These are phyloP conservation scores for Diutina neorugosa DNA, from an alignment of 1,139 yeast genomes.

Conservation along the genomic window DNA sequence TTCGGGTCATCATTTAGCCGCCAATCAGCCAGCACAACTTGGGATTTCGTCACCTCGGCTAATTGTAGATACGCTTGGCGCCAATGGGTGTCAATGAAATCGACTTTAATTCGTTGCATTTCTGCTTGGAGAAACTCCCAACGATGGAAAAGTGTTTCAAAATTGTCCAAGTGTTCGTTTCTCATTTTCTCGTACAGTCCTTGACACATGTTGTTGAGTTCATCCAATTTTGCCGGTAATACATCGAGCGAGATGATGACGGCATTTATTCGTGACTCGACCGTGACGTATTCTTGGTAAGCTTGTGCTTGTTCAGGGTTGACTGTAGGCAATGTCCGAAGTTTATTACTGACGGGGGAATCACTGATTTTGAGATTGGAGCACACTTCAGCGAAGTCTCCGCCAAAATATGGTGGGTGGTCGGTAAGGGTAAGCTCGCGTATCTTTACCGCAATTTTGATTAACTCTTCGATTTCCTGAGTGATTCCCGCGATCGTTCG, in stretches of 20 bases:
- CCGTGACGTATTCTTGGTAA: neutral
- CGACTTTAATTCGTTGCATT: neutral
- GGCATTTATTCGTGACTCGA: neutral
- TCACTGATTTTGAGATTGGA: neutral
- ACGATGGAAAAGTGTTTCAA: neutral
- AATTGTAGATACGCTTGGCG: neutral
- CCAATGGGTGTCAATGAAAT: neutral
- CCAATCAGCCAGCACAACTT: neutral
- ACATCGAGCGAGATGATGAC: neutral
- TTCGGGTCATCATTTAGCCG: neutral
- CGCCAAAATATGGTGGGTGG: neutral
- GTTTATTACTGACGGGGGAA: neutral
- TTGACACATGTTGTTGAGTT: constrained; percentile 1
- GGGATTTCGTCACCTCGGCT: neutral
- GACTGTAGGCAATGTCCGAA: neutral
- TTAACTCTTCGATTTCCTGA: neutral
- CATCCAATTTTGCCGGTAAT: neutral
- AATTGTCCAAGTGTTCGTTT: neutral
- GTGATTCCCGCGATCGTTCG: neutral
- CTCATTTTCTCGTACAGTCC: neutral
- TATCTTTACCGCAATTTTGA: neutral
- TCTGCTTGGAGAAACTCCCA: neutral
- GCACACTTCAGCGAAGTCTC: neutral
- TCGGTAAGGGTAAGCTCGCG: neutral
- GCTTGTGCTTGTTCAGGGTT: neutral